These are phyloP conservation scores for Penicillium paradoxum DNA, from an alignment of 495 filamentous ascomycete genomes.

Conservation along the genomic window DNA sequence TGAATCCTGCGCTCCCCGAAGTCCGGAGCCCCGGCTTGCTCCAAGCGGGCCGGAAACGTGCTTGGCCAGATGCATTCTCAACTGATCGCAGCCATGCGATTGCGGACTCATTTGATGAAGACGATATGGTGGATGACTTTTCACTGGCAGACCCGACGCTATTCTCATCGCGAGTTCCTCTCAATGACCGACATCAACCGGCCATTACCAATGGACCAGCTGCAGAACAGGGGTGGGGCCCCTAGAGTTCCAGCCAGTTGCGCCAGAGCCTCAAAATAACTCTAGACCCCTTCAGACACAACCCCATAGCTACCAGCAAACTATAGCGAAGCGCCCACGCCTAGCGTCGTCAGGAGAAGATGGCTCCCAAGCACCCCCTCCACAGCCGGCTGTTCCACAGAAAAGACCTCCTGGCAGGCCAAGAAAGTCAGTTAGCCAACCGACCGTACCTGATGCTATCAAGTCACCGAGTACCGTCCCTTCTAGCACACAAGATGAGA, in stretches of 20 bases:
- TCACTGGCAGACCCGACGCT: constrained; percentile 17
- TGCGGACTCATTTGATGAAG: constrained; percentile 39
- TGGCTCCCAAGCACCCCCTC: neutral
- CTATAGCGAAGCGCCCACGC: constrained; percentile 31
- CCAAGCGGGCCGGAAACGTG: constrained; percentile 35
- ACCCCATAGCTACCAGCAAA: constrained; percentile 5
- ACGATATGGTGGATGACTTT: constrained; percentile 33
- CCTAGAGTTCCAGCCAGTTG: constrained; percentile 8
- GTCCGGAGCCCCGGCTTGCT: constrained; percentile 38
- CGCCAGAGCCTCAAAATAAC: neutral
- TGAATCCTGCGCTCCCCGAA: constrained; percentile 25
- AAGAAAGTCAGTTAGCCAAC: constrained; percentile 27
- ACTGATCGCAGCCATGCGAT: constrained; percentile 24
- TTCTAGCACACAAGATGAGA: neutral
- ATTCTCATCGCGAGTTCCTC: constrained; percentile 22
- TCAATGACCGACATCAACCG: constrained; percentile 18
- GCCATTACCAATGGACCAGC: neutral
- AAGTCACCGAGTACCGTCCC: constrained; percentile 12
- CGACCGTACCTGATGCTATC: constrained; percentile 10
- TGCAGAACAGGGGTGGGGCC: neutral
- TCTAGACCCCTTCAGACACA: neutral
- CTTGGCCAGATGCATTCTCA: constrained; percentile 31
- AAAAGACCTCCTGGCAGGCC: constrained; percentile 26
- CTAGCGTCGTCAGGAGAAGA: constrained; percentile 15
- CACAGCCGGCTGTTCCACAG: constrained; percentile 10